phyloP scores from a whole-genome alignment of 2,329 filamentous ascomycete genomes.

The Fusarium brachygibbosum region DNA sequence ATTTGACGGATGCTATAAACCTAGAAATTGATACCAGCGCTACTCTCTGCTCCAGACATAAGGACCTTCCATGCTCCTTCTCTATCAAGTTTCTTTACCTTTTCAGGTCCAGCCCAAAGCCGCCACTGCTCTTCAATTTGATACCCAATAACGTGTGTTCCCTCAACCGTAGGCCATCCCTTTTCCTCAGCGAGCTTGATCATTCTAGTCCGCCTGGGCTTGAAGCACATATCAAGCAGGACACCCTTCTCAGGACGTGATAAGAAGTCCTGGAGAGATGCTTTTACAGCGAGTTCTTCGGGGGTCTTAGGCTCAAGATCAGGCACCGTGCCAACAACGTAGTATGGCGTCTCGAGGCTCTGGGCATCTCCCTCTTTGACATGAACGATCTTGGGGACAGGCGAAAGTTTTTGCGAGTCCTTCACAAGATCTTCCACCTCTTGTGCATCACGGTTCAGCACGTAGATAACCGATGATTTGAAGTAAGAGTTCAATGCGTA shows the following conservation, averaged over 20 bases:
- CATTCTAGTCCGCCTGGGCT: constrained; percentile 14
- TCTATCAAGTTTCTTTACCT: neutral
- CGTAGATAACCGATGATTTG: constrained; percentile 10
- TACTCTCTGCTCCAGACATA: constrained; percentile 8
- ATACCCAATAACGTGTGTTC: constrained; percentile 16
- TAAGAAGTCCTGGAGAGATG: neutral
- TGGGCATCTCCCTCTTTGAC: constrained; percentile 4
- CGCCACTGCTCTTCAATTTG: constrained; percentile 22
- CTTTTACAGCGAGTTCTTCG: constrained; percentile 1
- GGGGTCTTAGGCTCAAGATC: neutral
- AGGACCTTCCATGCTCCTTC: constrained; percentile 21
- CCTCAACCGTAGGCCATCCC: constrained; percentile 5
- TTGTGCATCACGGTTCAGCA: constrained; percentile 1
- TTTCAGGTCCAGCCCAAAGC: constrained; percentile 8
- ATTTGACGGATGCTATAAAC: neutral
- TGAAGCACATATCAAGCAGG: constrained; percentile 25
- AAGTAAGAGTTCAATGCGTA: constrained; percentile 13
- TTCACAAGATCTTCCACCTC: neutral
- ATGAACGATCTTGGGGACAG: neutral
- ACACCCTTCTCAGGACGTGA: neutral
- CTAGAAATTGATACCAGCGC: constrained; percentile 11
- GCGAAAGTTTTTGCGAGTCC: neutral
- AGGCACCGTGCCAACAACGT: neutral
- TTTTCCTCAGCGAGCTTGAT: constrained; percentile 17
- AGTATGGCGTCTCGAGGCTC: constrained; percentile 15